phyloP scores from a whole-genome alignment of 371 early-diverging fungal genomes.

The Mortierella sp. region DNA sequence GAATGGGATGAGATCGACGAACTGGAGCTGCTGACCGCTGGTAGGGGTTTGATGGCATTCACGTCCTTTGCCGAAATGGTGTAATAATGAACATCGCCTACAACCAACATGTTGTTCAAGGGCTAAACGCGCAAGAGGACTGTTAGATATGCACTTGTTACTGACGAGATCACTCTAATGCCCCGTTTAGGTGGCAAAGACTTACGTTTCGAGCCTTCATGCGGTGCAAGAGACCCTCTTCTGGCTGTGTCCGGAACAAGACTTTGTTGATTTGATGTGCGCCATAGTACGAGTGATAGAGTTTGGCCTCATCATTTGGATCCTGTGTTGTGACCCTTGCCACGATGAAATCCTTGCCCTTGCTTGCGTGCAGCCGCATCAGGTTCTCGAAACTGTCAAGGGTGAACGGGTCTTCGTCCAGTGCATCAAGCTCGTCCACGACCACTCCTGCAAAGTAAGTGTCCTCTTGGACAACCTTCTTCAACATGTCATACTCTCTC shows the following conservation, averaged over 20 bases:
- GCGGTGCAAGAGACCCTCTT: conserved; percentile 76
- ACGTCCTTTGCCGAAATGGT: conserved; percentile 33
- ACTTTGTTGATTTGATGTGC: conserved; percentile 88
- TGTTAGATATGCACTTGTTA: too few relatives aligned
- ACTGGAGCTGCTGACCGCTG: conserved; percentile 17
- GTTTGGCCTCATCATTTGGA: conserved; percentile 61
- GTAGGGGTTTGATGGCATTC: conserved; percentile 23
- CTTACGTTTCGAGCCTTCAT: conserved; percentile 87
- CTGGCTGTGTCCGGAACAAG: conserved; percentile 79
- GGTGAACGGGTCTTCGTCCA: conserved; percentile 82
- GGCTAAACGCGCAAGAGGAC: conserved; percentile 13
- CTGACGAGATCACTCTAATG: not conserved
- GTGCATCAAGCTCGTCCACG: conserved; percentile 37
- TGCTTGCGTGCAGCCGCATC: conserved; percentile 66
- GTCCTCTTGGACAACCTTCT: conserved; percentile 24
- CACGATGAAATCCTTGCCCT: conserved; percentile 79
- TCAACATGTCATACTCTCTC: conserved; percentile 14
- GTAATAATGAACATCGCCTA: conserved; percentile 64
- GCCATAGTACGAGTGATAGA: conserved; percentile 71
- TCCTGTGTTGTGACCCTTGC: conserved; percentile 85
- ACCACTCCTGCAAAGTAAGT: conserved; percentile 65
- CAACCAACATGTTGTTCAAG: conserved; percentile 55
- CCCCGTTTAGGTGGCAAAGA: not conserved
- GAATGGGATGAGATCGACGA: conserved; percentile 35
- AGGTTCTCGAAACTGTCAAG: conserved; percentile 76